phyloP scores from a whole-genome alignment of 2,329 filamentous ascomycete species.

The Penicillium digitatum region DNA sequence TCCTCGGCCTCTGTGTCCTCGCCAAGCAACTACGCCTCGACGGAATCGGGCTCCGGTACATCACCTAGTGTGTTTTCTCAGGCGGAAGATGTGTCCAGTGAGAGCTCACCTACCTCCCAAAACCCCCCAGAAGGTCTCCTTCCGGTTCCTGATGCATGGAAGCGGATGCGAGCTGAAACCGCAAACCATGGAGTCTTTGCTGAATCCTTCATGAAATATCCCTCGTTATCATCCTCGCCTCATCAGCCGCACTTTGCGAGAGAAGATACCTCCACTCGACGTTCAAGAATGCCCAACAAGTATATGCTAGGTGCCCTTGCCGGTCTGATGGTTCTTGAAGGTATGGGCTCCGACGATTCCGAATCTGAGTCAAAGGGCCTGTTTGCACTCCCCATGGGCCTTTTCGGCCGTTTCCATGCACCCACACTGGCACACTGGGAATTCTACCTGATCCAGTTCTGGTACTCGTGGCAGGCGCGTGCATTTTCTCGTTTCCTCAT shows the following conservation, averaged over 20 bases:
- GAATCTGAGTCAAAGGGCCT: slow-evolving; percentile 65
- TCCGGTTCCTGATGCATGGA: slow-evolving; percentile 43
- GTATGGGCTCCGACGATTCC: slow-evolving; percentile 63
- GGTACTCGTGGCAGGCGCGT: slow-evolving; percentile 38
- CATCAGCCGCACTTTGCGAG: slow-evolving; percentile 30
- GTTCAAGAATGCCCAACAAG: slow-evolving; percentile 60
- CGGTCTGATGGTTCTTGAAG: slow-evolving; percentile 86
- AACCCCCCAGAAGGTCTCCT: slow-evolving; percentile 44
- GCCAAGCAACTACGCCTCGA: slow-evolving; percentile 38
- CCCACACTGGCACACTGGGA: slow-evolving; percentile 26
- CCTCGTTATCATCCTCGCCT: slow-evolving; percentile 20
- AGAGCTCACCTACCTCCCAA: slow-evolving; percentile 29
- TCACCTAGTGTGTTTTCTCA: slow-evolving; percentile 43
- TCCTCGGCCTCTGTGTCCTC: slow-evolving; percentile 40
- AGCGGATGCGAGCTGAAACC: slow-evolving; percentile 38
- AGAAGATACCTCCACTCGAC: slow-evolving; percentile 43
- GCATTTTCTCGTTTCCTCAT: slow-evolving; percentile 47
- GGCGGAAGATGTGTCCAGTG: slow-evolving; percentile 34
- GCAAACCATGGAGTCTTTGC: slow-evolving; percentile 35
- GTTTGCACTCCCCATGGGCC: slow-evolving; percentile 59
- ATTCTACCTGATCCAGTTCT: slow-evolving; percentile 26
- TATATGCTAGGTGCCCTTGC: slow-evolving; percentile 91
- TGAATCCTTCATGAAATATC: slow-evolving; percentile 37
- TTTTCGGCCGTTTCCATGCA: slow-evolving; percentile 45
- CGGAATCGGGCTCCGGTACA: slow-evolving; percentile 34